Conservation (phyloP, 257 asterid species). For the Forsythia suspensa region DNA sequence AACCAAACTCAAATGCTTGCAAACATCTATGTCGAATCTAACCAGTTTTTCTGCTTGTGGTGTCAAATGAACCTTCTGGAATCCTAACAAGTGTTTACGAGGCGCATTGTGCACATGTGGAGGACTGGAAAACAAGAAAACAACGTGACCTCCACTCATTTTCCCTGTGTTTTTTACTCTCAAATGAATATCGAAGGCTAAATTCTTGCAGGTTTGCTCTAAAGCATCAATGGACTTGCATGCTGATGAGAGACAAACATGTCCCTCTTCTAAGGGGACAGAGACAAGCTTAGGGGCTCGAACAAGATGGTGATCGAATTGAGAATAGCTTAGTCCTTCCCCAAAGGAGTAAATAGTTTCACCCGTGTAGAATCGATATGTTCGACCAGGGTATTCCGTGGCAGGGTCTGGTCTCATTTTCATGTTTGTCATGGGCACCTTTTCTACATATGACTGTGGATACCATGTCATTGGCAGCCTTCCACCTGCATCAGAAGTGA, state of each 20-base stretch:
- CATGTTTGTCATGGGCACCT: slow-evolving; percentile 77
- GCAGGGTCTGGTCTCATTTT: slow-evolving; percentile 73
- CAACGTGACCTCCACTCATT: slow-evolving; percentile 51
- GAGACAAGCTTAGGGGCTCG: slow-evolving; percentile 36
- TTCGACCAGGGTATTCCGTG: slow-evolving; percentile 72
- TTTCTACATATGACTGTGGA: slow-evolving; percentile 62
- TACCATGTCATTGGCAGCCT: slow-evolving; percentile 96
- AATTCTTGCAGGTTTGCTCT: slow-evolving; percentile 35
- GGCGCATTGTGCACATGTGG: slow-evolving; percentile 58
- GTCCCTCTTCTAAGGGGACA: slow-evolving; percentile 40
- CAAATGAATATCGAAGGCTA: slow-evolving; percentile 30
- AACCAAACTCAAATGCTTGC: slow-evolving; percentile 69
- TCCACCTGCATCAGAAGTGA: slow-evolving; percentile 52
- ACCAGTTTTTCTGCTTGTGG: slow-evolving; percentile 41
- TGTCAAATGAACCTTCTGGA: slow-evolving; percentile 48
- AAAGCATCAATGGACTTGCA: slow-evolving; percentile 45
- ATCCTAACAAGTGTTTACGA: slow-evolving; percentile 51
- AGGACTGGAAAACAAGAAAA: slow-evolving; percentile 52
- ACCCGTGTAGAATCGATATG: slow-evolving; percentile 82
- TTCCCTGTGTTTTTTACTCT: slow-evolving; percentile 53
- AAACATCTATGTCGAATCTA: slow-evolving; percentile 54
- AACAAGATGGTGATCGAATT: slow-evolving; percentile 34
- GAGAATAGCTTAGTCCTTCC: slow-evolving; percentile 64
- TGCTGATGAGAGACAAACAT: slow-evolving; percentile 38
- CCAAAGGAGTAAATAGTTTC: slow-evolving; percentile 64